Conservation (phyloP, 208 protist species). For the Trypanosoma brucei region DNA sequence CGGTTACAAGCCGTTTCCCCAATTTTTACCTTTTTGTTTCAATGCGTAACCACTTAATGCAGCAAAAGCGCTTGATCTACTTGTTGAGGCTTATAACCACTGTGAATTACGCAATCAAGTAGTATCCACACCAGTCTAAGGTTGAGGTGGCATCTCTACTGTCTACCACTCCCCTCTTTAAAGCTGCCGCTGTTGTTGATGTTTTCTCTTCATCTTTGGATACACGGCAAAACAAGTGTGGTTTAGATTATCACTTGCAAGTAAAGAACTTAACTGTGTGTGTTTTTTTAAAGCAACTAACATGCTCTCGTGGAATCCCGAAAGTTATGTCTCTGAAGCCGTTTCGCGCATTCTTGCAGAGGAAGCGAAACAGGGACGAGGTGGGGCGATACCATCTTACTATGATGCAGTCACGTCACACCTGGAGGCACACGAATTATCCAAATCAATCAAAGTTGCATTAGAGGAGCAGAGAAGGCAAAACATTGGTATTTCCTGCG, state of each 20-base stretch:
- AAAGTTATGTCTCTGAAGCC: constrained; percentile 32
- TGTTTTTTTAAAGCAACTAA: constrained; percentile 9
- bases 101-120: too few species aligned
- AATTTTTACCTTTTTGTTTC: neutral
- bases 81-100: too few species aligned
- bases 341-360: constrained; percentile 17
- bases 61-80: neutral
- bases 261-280: constrained; percentile 8
- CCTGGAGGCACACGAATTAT: constrained; percentile 22
- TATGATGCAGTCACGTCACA: constrained; percentile 24
- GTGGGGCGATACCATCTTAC: constrained; percentile 15
- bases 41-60: neutral
- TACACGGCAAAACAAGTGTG: too few species aligned
- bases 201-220: too few species aligned
- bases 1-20: neutral
- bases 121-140: too few species aligned
- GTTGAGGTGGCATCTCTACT: too few species aligned
- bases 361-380: constrained; percentile 6
- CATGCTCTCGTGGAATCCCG: constrained; percentile 33
- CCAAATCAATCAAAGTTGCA: constrained; percentile 5
- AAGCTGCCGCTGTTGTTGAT: too few species aligned
- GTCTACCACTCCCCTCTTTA: too few species aligned
- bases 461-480: constrained; percentile 11
- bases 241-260: neutral
- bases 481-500: constrained; percentile 13